Evolutionary conservation across 148 eudicot species (phyloP), one percentile per base, ranked within the genome.

Genomic region (Chenopodium quinoa): DNA sequence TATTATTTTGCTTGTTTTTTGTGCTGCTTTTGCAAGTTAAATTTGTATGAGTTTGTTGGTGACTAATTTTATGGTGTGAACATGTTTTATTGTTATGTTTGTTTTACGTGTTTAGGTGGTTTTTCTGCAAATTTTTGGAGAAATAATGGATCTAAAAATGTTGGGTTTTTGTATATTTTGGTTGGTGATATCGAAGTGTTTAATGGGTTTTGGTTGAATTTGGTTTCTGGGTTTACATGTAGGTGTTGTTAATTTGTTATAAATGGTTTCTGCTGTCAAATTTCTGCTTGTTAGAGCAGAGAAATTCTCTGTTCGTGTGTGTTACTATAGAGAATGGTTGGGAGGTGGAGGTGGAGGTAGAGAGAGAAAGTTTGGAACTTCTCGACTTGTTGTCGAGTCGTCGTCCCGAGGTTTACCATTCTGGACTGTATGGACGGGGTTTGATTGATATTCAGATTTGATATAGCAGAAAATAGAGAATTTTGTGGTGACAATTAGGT

Each of bases 201-300:
- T 19, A 37, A 60, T 70, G 75, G 80, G 78, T 66, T 78, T 72
- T 73, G 25, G 23, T 71, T 25, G 82, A 78, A 78, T 78, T 73
- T 79, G 75, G 75, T 37, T 79, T 83, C 69, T 80, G 74, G 82
- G 79, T 27, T 78, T 32, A 78, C 73, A 47, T 82, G 76, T 52
- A 50, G 64, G 27, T 75, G 72, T 64, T 74, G 63, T 6, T 40
- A 40, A 40, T 5, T 40, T 6, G 44, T 52, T 46, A 9, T 72
- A 29, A 80, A 48, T 74, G 71, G n/a, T 72, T 58, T 19, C 72
- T 78, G 78, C 8, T 78, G 68, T 37, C 54, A 52, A 79, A 78
- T 72, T 83, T 73, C 67, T 78, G 81, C 67, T 50, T 83, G 73
- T 63, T 65, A 31, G 54, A 71, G 64, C 77, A 62, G 76, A 48